Evolutionary conservation across 306 rosid species (phyloP), one percentile per base, ranked within the genome.

Genomic region (Medicago arabica): DNA sequence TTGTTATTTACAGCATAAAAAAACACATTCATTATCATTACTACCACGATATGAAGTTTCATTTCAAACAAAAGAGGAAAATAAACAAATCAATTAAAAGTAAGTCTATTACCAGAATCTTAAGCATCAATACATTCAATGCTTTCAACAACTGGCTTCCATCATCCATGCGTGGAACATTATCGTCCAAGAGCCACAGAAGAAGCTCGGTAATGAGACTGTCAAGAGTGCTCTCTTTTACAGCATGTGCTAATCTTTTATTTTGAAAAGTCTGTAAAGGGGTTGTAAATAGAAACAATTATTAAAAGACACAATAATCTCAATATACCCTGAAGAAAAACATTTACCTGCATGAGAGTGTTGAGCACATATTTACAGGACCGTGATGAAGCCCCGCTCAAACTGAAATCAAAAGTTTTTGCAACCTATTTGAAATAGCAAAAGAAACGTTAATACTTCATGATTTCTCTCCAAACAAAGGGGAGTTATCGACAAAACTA

Each of bases 151-250:
- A 91, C 81, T 96, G 99, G 83, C 99, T 90, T 70, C 99, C 99
- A 82, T 90, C 99, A 78, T 96, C 99, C 98, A 96, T 92, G 82
- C 88, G 97, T 13, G 99, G 97, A 81, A 96, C 99, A 85, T 97
- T 88, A 83, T 96, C 99, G 88, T 96, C 99, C 88, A 96, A 86
- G 80, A 96, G 99, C 99, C 99, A 96, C 69, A 96, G 89, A 66
- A 96, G 91, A 38, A 96, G 98, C 87, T 96, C 99, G 21, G 99
- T 96, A 28, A 92, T 89, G 70, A 96, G 96, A 87, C 97, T 89
- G 83, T 96, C 92, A 67, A 96, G 92, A 75, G 97, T 96, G 78
- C 82, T 86, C 89, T 92, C 98, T 86, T 89, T 90, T 25, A 92
- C 98, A 25, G 98, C 96, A 83, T 96, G 62, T 73, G 98, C 99